Percentiles rank a stretch among this genome's conserved stretches.
Evolutionary conservation across 805 yeast genomes (phyloP).

Genomic region (Sugiyamaella americana): DNA sequence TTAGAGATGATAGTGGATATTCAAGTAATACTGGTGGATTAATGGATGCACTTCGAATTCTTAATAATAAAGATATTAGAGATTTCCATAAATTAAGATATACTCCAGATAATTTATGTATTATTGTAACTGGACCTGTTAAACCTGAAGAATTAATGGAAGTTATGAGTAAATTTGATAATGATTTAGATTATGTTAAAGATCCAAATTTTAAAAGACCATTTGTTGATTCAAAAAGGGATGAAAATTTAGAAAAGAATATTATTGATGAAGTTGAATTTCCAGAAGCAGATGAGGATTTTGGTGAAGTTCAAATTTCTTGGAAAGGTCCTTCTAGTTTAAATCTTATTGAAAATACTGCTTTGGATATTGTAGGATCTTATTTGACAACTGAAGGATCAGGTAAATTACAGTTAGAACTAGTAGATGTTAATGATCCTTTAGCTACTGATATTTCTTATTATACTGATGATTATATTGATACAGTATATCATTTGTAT

Average conservation of each 20-base stretch:
- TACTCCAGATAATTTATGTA: conserved; percentile 76
- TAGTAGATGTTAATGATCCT: conserved; percentile 81
- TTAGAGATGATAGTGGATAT: conserved; percentile 63
- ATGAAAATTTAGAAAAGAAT: conserved; percentile 37
- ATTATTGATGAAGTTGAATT: conserved; percentile 55
- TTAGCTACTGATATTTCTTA: conserved; percentile 64
- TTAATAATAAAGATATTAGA: conserved; percentile 68
- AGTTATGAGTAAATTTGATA: conserved; percentile 57
- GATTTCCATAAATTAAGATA: conserved; percentile 67
- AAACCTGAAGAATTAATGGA: conserved; percentile 64
- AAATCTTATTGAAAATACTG: conserved; percentile 51
- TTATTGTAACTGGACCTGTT: conserved; percentile 81
- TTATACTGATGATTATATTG: conserved; percentile 67
- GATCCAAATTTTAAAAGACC: conserved; percentile 50
- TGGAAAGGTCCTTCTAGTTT: conserved; percentile 76
- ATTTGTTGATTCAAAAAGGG: conserved; percentile 59
- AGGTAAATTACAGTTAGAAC: conserved; percentile 60
- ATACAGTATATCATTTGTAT: conserved; percentile 49
- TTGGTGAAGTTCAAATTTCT: conserved; percentile 65
- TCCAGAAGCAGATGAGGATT: conserved; percentile 83
- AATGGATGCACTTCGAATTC: conserved; percentile 63
- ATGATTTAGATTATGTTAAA: conserved; percentile 37
- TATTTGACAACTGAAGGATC: conserved; percentile 75
- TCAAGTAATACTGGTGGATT: conserved; percentile 93
- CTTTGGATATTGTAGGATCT: conserved; percentile 61